These are phyloP conservation scores for Lasiodiplodia sp. DNA, from an alignment of 2,329 filamentous ascomycete species.

Conservation along the genomic window DNA sequence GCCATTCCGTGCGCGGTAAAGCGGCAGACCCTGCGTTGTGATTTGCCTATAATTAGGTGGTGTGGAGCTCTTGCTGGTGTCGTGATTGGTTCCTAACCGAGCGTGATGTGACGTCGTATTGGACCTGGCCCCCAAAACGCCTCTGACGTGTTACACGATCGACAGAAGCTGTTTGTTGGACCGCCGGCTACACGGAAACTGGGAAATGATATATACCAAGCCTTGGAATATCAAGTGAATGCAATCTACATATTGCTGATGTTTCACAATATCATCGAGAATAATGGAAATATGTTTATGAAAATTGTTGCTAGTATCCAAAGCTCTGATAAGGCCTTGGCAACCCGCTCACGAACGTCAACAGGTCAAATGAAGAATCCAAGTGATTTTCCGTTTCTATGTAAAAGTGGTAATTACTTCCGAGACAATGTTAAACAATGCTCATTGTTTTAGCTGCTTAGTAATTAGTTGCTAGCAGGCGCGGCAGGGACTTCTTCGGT, in stretches of 20 bases:
- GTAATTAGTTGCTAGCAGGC: not conserved
- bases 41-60: not conserved
- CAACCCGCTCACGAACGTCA: too few relatives aligned
- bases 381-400: not conserved
- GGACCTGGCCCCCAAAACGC: not conserved
- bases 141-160: not conserved
- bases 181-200: not conserved
- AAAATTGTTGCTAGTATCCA: too few relatives aligned
- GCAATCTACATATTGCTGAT: not conserved
- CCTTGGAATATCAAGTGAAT: not conserved
- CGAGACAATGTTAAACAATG: not conserved
- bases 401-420: not conserved
- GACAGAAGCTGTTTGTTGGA: not conserved
- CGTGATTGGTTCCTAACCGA: conserved; percentile 7
- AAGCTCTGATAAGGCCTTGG: too few relatives aligned
- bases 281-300: too few relatives aligned
- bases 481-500: not conserved
- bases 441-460: not conserved
- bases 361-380: not conserved
- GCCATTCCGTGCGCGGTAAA: not conserved
- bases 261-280: too few relatives aligned
- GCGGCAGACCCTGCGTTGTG: not conserved
- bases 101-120: not conserved
- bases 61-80: not conserved
- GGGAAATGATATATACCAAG: not conserved